Percentiles rank a stretch among this genome's conserved stretches.
Evolutionary conservation across 2,329 filamentous ascomycete genomes (phyloP).

Genomic region (Pseudogymnoascus sp.): DNA sequence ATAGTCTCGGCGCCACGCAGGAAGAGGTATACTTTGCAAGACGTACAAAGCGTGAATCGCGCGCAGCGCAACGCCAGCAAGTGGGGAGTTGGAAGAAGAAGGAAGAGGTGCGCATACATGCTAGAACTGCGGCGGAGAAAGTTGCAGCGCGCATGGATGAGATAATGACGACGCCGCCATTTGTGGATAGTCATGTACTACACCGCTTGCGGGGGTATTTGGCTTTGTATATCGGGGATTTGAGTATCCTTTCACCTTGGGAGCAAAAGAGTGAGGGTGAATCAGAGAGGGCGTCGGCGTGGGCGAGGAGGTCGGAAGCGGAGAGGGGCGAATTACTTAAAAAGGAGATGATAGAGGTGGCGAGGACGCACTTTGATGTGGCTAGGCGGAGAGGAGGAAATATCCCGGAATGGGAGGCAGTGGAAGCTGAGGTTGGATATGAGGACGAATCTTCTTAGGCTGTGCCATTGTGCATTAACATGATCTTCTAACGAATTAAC

Average conservation of each 20-base stretch:
- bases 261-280: constrained; percentile 15
- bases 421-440: background rate
- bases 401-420: background rate
- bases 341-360: constrained; percentile 29
- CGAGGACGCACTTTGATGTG: constrained; percentile 32
- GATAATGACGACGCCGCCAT: constrained; percentile 61
- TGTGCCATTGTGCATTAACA: background rate
- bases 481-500: background rate
- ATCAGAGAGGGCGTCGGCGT: background rate
- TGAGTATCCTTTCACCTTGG: constrained; percentile 37
- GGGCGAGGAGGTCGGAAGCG: constrained; percentile 19
- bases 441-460: background rate
- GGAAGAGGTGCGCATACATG: constrained; percentile 23
- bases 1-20: constrained; percentile 15
- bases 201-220: constrained; percentile 65
- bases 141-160: constrained; percentile 64
- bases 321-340: constrained; percentile 17
- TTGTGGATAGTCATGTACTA: constrained; percentile 56
- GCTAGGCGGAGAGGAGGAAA: constrained; percentile 23
- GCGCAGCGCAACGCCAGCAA: background rate
- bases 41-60: constrained; percentile 13
- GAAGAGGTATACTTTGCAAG: constrained; percentile 9
- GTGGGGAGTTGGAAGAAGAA: constrained; percentile 19
- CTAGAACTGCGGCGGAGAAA: constrained; percentile 41
- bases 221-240: constrained; percentile 64